A percentile compares a stretch with the other conserved stretches of the same genome.
phyloP scores from a whole-genome alignment of 2,329 filamentous ascomycete species.

The Neofusicoccum sp. region DNA sequence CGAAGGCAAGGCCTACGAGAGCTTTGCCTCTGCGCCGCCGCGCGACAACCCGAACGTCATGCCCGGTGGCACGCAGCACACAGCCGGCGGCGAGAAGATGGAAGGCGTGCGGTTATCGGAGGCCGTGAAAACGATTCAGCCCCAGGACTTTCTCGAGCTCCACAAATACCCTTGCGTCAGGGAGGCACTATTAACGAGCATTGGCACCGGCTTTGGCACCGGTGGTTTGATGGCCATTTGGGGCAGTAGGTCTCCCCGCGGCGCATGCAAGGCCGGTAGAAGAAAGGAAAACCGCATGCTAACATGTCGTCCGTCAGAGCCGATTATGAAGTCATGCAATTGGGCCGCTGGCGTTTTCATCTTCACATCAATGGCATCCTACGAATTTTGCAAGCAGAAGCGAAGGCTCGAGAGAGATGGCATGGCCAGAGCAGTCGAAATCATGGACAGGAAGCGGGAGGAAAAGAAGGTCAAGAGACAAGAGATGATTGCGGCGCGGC shows the following conservation, averaged over 20 bases:
- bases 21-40: slow-evolving; percentile 17
- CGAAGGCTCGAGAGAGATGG: slow-evolving; percentile 73
- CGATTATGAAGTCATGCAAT: slow-evolving; percentile 68
- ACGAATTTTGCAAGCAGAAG: slow-evolving; percentile 79
- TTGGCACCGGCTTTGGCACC: slow-evolving; percentile 72
- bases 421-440: slow-evolving; percentile 82
- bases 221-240: slow-evolving; percentile 73
- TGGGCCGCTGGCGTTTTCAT: slow-evolving; percentile 82
- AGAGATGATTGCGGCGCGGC: slow-evolving; percentile 36
- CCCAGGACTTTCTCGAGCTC: slow-evolving; percentile 67
- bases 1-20: slow-evolving; percentile 2
- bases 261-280: not conserved
- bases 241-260: slow-evolving; percentile 58
- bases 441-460: slow-evolving; percentile 69
- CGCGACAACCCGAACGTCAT: slow-evolving; percentile 53
- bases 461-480: slow-evolving; percentile 46
- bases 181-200: slow-evolving; percentile 78
- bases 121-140: slow-evolving; percentile 65
- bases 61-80: slow-evolving; percentile 58
- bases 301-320: slow-evolving; percentile 43
- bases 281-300: slow-evolving; percentile 20
- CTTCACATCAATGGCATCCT: slow-evolving; percentile 66
- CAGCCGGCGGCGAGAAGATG: slow-evolving; percentile 53
- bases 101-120: slow-evolving; percentile 50
- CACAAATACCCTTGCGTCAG: slow-evolving; percentile 81